phyloP scores from a whole-genome alignment of 768 basidiomycete species.

The Phanerodontia chrysosporium region DNA sequence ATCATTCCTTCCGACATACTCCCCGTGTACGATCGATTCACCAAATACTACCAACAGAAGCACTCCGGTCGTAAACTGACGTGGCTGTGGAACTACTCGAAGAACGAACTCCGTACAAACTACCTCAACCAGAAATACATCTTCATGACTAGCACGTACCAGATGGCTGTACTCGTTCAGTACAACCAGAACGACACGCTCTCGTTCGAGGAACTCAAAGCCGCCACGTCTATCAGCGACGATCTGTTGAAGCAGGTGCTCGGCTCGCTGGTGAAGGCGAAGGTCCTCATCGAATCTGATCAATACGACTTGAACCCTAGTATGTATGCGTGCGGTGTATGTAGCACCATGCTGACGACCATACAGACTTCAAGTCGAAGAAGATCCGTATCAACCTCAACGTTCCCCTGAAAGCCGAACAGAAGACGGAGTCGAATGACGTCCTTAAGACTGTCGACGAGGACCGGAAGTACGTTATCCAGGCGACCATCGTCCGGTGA shows the following conservation, averaged over 20 bases:
- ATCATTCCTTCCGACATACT: slow-evolving; percentile 85
- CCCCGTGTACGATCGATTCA: slow-evolving; percentile 87
- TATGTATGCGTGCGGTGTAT: slow-evolving; percentile 23
- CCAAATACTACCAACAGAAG: slow-evolving; percentile 88
- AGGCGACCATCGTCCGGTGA: slow-evolving; percentile 86
- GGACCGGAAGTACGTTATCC: slow-evolving; percentile 94
- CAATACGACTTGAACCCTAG: slow-evolving; percentile 91
- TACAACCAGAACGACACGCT: slow-evolving; percentile 91
- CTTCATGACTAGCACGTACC: slow-evolving; percentile 91
- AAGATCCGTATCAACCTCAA: slow-evolving; percentile 92
- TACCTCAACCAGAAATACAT: slow-evolving; percentile 95
- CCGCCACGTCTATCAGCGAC: slow-evolving; percentile 77
- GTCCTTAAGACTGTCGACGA: slow-evolving; percentile 94
- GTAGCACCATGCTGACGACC: neutral
- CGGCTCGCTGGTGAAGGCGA: slow-evolving; percentile 67
- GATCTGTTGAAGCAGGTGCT: slow-evolving; percentile 73
- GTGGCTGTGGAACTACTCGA: slow-evolving; percentile 98
- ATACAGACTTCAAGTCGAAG: slow-evolving; percentile 82
- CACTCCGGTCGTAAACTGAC: slow-evolving; percentile 93
- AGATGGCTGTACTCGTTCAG: slow-evolving; percentile 90
- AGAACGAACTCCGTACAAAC: slow-evolving; percentile 92
- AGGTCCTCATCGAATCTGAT: slow-evolving; percentile 80
- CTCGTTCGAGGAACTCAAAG: slow-evolving; percentile 71
- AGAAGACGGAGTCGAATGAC: slow-evolving; percentile 85
- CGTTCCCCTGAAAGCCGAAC: slow-evolving; percentile 90